phyloP scores from a whole-genome alignment of 257 asterid species.

The Dorcoceras hygrometricum region DNA sequence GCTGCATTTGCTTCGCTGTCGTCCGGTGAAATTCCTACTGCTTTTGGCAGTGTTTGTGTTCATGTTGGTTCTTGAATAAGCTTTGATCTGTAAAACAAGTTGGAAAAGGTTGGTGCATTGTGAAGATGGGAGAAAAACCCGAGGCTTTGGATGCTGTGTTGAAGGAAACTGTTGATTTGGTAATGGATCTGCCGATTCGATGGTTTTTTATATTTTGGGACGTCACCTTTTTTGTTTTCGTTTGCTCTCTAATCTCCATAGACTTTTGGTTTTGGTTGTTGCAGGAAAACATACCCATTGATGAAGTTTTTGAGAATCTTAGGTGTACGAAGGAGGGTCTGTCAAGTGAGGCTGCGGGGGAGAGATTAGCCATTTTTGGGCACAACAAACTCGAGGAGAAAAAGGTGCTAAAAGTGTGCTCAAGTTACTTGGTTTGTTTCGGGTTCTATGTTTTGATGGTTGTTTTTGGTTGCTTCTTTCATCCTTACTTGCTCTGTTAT shows the following conservation, averaged over 20 bases:
- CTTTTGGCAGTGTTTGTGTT: too few species aligned
- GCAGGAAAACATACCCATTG: conserved; percentile 65
- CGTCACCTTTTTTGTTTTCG: not conserved
- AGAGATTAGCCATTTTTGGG: conserved; percentile 61
- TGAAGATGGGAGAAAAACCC: conserved; percentile 9
- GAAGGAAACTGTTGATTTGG: conserved; percentile 21
- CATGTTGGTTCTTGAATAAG: conserved; percentile 10
- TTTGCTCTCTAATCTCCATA: not conserved
- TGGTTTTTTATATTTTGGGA: too few species aligned
- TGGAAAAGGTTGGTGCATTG: not conserved
- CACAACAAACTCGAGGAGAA: conserved; percentile 75
- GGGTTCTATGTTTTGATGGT: not conserved
- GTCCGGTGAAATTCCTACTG: not conserved
- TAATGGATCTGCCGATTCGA: not conserved
- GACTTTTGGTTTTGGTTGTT: not conserved
- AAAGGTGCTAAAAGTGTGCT: conserved; percentile 30
- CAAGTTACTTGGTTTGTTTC: too few species aligned
- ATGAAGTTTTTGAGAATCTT: conserved; percentile 60
- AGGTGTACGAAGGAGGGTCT: conserved; percentile 61
- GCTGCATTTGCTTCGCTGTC: not conserved
- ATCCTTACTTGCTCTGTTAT: too few species aligned
- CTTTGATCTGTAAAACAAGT: not conserved
- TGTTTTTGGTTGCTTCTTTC: too few species aligned
- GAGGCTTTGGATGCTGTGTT: conserved; percentile 19
- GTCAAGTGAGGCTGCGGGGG: conserved; percentile 42